A percentile compares a stretch with the other conserved stretches of the same genome.
Evolutionary conservation across 1,284 basidiomycete species (phyloP).

Genomic region (Veloboletus limbatus): DNA sequence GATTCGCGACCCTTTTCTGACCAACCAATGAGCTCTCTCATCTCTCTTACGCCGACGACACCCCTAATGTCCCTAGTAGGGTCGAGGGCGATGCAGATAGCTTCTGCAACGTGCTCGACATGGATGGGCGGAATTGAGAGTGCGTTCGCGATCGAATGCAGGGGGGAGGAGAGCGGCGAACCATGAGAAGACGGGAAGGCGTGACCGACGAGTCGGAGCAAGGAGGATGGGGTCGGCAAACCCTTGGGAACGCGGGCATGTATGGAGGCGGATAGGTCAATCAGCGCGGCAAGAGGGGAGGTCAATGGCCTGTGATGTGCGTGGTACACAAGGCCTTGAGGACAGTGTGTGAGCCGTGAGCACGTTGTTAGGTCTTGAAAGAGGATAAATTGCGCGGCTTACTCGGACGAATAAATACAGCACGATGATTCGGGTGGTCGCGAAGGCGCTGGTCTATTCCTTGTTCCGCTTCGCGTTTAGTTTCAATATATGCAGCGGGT

Average conservation of each 20-base stretch:
- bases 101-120: constrained; percentile 92
- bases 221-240: constrained; percentile 62
- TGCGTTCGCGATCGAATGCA: constrained; percentile 73
- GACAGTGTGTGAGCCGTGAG: constrained; percentile 5
- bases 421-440: constrained; percentile 48
- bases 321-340: constrained; percentile 89
- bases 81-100: constrained; percentile 63
- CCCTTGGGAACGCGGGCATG: constrained; percentile 53
- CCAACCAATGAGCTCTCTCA: constrained; percentile 77
- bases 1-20: constrained; percentile 32
- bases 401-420: constrained; percentile 86
- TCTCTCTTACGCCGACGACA: constrained; percentile 71
- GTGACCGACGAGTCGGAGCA: constrained; percentile 51
- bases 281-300: constrained; percentile 80
- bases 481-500: constrained; percentile 80
- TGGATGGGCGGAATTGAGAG: constrained; percentile 87
- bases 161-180: constrained; percentile 40
- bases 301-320: constrained; percentile 88
- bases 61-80: constrained; percentile 53
- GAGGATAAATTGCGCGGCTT: constrained; percentile 33
- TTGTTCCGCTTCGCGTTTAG: constrained; percentile 87
- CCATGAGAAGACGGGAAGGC: constrained; percentile 30
- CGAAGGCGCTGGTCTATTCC: constrained; percentile 54
- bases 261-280: constrained; percentile 75
- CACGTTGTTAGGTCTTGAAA: constrained; percentile 10